Base-by-base conservation (phyloP, 2,329 filamentous ascomycete species). In the Arachnomyces sp. region DNA sequence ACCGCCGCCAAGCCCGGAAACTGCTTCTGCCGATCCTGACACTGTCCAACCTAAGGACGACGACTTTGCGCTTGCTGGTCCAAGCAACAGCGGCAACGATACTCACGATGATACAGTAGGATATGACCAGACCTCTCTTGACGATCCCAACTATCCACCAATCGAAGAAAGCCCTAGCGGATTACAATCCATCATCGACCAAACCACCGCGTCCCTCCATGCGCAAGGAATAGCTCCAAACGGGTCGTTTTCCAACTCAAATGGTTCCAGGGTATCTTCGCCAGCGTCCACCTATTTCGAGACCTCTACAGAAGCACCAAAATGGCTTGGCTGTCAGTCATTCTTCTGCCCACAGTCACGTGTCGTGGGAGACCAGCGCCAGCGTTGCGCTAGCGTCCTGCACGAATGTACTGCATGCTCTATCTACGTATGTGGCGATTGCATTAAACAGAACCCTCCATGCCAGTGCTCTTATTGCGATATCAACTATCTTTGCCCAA, bases 281-380 rank as follows among this genome's bases (percentile, higher is more conserved):
- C 63, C 60, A 13, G 52, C 61, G 3, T 62, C 65, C 16, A 50
- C 56, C 4, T 57, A 60, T 43, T 62, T 58, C 44, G 57, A 67
- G 36, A 56, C 61, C 17, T 44, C 61, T 3, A 45, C 57, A n/a
- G 60, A 63, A 28, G 47, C 53, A 5, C 56, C 57, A 6, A 60
- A 52, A 40, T 71, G 68, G 68, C 61, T 63, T 52, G 68, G 68
- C 13, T 72, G 68, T 45, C 65, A 67, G 41, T 67, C 68, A 7
- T 67, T 71, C 45, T 69, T 69, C 48, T 72, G 68, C 42, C 65
- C 67, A 1, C 57, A 61, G 28, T 63, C 59, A 38, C 62, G 66
- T 30, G 52, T 61, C 4, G 49, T 65, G 9, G 65, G 66, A 8
- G 68, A 72, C 44, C 65, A 68, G 41, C 65, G 68, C 4, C 61